A percentile compares a stretch with the other conserved stretches of the same genome.
Evolutionary conservation across 352 stramenopile genomes (phyloP).

Genomic region (Nothophytophthora sp.): DNA sequence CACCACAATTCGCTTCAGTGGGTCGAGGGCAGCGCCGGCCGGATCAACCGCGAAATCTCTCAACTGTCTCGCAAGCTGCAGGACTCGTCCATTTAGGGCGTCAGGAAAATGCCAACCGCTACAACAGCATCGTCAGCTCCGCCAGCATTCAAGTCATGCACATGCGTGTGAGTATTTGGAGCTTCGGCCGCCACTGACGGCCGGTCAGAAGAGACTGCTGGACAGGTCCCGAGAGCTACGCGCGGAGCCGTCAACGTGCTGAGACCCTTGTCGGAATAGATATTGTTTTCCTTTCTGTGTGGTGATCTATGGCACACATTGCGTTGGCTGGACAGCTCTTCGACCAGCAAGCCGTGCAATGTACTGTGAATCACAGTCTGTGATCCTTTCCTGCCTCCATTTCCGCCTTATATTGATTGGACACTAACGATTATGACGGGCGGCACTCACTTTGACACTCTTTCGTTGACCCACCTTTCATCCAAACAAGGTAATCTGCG

Average conservation of each 20-base stretch:
- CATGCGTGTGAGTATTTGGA: conserved; percentile 50
- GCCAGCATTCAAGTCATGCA: conserved; percentile 32
- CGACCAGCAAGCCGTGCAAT: too few species aligned
- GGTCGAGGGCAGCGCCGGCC: conserved; percentile 75
- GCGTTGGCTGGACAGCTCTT: too few species aligned
- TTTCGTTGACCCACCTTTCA: too few species aligned
- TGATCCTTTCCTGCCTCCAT: too few species aligned
- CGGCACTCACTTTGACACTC: too few species aligned
- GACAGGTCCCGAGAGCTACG: too few species aligned
- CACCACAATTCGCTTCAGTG: conserved; percentile 89
- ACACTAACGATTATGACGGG: not conserved
- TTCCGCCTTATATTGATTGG: conserved; percentile 21
- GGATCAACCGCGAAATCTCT: conserved; percentile 67
- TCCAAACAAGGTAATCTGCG: conserved; percentile 19
- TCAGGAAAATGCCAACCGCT: conserved; percentile 23
- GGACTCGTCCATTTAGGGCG: conserved; percentile 55
- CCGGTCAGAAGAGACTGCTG: conserved; percentile 33
- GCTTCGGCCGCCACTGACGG: conserved; percentile 32
- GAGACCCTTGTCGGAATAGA: too few species aligned
- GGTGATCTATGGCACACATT: too few species aligned
- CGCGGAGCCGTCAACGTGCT: too few species aligned
- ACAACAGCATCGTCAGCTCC: conserved; percentile 22
- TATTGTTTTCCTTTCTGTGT: conserved; percentile 25
- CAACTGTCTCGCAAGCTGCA: conserved; percentile 73
- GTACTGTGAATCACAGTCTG: too few species aligned